A percentile compares a stretch with the other conserved stretches of the same genome.
Evolutionary conservation across 768 basidiomycete genomes (phyloP).

Genomic region (Xerocomellus dryophilus): DNA sequence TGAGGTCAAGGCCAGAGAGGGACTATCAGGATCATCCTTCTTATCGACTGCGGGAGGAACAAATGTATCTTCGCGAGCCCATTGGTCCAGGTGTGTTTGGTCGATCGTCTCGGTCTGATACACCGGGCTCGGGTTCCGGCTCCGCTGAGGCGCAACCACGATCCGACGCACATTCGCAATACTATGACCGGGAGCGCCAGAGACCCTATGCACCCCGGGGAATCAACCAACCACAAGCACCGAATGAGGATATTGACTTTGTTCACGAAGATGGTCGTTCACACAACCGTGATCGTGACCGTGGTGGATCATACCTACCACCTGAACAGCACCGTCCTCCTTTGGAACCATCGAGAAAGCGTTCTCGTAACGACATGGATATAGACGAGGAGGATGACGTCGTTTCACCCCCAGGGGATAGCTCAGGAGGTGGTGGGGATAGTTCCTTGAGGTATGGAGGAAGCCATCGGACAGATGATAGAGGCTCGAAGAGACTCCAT

Average conservation of each 20-base stretch:
- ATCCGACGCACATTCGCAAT: constrained; percentile 45
- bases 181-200: constrained; percentile 49
- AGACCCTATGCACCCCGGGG: constrained; percentile 52
- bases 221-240: constrained; percentile 38
- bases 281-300: constrained; percentile 37
- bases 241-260: constrained; percentile 49
- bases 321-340: constrained; percentile 38
- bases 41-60: constrained; percentile 31
- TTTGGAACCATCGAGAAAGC: constrained; percentile 51
- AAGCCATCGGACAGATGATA: constrained; percentile 44
- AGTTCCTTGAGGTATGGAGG: constrained; percentile 34
- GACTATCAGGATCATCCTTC: constrained; percentile 31
- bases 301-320: constrained; percentile 33
- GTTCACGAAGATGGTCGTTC: constrained; percentile 53
- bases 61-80: constrained; percentile 31
- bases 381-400: constrained; percentile 54
- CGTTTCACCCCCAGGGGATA: constrained; percentile 30
- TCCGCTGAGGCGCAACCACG: constrained; percentile 48
- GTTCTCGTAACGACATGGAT: constrained; percentile 63
- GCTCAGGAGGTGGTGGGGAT: constrained; percentile 29
- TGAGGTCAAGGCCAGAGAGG: constrained; percentile 36
- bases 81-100: constrained; percentile 30
- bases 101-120: constrained; percentile 52
- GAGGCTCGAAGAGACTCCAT: constrained; percentile 60
- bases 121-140: constrained; percentile 56